Conservation (phyloP, 1,284 basidiomycete genomes). For the Mycena citricolor region DNA sequence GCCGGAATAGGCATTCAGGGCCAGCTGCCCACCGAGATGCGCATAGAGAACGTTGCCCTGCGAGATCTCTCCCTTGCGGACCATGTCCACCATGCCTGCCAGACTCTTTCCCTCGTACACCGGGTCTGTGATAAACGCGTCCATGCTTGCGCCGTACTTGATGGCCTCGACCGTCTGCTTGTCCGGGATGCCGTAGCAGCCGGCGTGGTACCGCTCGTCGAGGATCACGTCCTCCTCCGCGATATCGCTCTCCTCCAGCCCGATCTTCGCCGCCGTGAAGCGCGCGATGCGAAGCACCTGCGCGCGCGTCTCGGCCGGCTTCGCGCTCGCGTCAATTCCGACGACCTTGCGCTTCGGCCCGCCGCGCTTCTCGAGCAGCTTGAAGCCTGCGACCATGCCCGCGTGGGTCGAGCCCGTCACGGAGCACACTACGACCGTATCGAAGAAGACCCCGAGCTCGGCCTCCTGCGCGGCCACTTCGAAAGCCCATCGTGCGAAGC, state of each 20-base stretch:
- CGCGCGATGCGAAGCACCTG: conserved; percentile 27
- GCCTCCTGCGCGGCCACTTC: conserved; percentile 28
- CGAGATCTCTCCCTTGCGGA: conserved; percentile 24
- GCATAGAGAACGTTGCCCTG: conserved; percentile 29
- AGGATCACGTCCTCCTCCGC: conserved; percentile 26
- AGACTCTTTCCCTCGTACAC: conserved; percentile 31
- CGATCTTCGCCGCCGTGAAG: conserved; percentile 26
- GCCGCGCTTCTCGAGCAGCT: conserved; percentile 23
- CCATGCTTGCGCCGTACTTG: conserved; percentile 27
- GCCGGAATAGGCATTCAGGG: conserved; percentile 28
- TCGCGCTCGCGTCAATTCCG: conserved; percentile 29
- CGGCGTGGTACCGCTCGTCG: conserved; percentile 29
- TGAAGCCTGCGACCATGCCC: conserved; percentile 30
- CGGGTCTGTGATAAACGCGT: conserved; percentile 30
- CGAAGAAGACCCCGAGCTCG: conserved; percentile 27
- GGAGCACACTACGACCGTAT: conserved; percentile 28
- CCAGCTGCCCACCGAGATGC: conserved; percentile 30
- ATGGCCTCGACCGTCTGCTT: conserved; percentile 28
- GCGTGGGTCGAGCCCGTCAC: conserved; percentile 29
- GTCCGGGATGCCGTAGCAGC: conserved; percentile 29
- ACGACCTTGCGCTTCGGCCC: conserved; percentile 22
- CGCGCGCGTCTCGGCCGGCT: conserved; percentile 25
- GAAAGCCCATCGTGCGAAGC: conserved; percentile 28
- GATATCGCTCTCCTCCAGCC: conserved; percentile 23
- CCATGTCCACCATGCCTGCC: conserved; percentile 29